Evolutionary conservation across 495 filamentous ascomycete species (phyloP).

Genomic region (Aspergillus mulundensis): DNA sequence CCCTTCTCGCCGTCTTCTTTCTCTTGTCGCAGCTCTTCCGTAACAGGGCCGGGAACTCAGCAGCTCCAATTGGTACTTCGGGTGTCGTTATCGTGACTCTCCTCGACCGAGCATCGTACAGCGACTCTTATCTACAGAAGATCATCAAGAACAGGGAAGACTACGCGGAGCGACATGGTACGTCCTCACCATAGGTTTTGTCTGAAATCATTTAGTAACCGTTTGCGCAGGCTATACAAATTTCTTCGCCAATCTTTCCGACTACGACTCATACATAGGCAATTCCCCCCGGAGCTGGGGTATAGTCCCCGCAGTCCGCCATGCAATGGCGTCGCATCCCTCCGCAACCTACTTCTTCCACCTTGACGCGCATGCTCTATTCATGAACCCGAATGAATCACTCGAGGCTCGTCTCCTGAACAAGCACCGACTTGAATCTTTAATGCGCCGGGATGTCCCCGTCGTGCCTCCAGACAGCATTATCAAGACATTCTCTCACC

Average conservation of each 20-base stretch:
- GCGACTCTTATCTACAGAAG: conserved; percentile 59
- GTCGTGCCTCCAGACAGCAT: conserved; percentile 94
- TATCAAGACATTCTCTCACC: conserved; percentile 87
- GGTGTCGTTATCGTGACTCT: conserved; percentile 84
- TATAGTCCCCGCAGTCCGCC: conserved; percentile 77
- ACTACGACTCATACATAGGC: conserved; percentile 64
- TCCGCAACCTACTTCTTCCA: conserved; percentile 77
- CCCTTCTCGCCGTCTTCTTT: conserved; percentile 57
- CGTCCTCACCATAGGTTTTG: conserved; percentile 12
- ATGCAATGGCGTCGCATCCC: conserved; percentile 78
- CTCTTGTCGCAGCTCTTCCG: conserved; percentile 52
- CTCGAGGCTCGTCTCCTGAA: conserved; percentile 69
- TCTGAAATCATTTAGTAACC: neutral
- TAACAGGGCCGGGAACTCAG: conserved; percentile 27
- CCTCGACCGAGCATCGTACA: conserved; percentile 60
- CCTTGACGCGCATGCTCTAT: conserved; percentile 74
- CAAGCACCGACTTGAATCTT: conserved; percentile 58
- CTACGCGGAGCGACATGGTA: conserved; percentile 89
- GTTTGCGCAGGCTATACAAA: conserved; percentile 70
- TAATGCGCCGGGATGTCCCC: conserved; percentile 80
- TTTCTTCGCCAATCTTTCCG: conserved; percentile 69
- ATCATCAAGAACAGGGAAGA: conserved; percentile 78
- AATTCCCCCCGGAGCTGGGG: conserved; percentile 69
- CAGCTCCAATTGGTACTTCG: conserved; percentile 64
- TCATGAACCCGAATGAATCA: conserved; percentile 78